phyloP scores from a whole-genome alignment of 164 flowering plant genomes.

The Annona squamosa region DNA sequence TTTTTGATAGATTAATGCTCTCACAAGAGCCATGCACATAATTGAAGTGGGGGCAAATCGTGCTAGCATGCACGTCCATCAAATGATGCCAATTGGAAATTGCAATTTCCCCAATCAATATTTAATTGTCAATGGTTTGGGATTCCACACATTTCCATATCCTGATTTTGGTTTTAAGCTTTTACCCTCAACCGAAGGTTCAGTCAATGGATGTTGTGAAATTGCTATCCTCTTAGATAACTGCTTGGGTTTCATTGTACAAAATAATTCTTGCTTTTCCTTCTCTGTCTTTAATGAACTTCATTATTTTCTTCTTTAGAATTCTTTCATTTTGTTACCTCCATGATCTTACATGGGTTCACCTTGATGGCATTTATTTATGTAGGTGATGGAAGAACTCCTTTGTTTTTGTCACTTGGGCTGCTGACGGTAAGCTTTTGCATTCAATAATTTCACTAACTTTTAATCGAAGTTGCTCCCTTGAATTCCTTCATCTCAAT shows the following conservation, averaged over 20 bases:
- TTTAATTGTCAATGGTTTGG: too few relatives aligned
- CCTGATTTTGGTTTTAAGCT: too few relatives aligned
- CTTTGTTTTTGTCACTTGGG: conserved; percentile 77
- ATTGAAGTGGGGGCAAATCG: too few relatives aligned
- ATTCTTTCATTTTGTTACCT: not conserved
- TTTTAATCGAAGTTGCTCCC: not conserved
- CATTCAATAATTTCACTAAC: not conserved
- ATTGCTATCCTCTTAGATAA: too few relatives aligned
- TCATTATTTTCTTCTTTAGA: not conserved
- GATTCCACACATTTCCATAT: too few relatives aligned
- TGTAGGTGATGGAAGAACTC: conserved; percentile 86
- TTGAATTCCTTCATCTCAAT: not conserved
- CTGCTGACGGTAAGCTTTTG: conserved; percentile 61
- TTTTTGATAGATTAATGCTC: too few relatives aligned
- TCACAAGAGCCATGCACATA: too few relatives aligned
- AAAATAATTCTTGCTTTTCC: not conserved
- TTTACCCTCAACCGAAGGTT: too few relatives aligned
- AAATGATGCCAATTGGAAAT: too few relatives aligned
- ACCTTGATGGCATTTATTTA: conserved; percentile 5
- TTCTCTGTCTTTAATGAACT: not conserved
- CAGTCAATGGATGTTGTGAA: too few relatives aligned
- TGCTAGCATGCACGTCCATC: too few relatives aligned
- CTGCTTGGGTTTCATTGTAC: not conserved
- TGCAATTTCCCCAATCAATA: too few relatives aligned
- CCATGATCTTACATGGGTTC: not conserved